phyloP scores from a whole-genome alignment of 768 basidiomycete genomes.

The Clitopilus passeckerianus region DNA sequence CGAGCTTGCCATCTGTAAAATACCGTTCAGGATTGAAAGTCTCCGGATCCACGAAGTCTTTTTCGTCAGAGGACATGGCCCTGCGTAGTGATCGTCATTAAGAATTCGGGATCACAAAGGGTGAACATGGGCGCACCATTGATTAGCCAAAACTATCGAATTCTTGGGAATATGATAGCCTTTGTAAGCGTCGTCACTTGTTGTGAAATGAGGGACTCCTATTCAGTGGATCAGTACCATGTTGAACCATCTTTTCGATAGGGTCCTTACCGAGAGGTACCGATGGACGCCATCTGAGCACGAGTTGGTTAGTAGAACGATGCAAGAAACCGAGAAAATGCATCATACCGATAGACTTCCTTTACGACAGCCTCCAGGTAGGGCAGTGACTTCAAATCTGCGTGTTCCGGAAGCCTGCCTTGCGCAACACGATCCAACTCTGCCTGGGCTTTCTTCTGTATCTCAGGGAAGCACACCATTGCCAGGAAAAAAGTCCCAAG shows the following conservation, averaged over 20 bases:
- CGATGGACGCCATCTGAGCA: neutral
- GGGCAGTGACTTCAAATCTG: conserved; percentile 9
- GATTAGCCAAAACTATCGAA: conserved; percentile 4
- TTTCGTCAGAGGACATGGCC: neutral
- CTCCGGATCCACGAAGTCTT: conserved; percentile 26
- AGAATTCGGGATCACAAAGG: neutral
- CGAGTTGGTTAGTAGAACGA: no score
- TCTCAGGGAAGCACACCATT: conserved; percentile 11
- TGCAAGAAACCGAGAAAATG: neutral
- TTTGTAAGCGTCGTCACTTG: conserved; percentile 8
- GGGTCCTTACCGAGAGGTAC: neutral
- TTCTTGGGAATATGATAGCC: conserved; percentile 10
- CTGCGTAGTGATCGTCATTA: conserved; percentile 19
- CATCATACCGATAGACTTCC: conserved; percentile 13
- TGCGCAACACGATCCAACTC: conserved; percentile 10
- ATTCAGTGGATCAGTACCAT: neutral
- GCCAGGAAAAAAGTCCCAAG: conserved; percentile 3
- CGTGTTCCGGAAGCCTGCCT: conserved; percentile 9
- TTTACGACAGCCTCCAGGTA: conserved; percentile 16
- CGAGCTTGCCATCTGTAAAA: conserved; percentile 15
- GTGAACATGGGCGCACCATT: conserved; percentile 3
- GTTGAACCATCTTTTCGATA: neutral
- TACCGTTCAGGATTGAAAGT: conserved; percentile 34
- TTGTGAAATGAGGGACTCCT: neutral
- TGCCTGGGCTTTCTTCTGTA: conserved; percentile 17